phyloP scores from a whole-genome alignment of 192 early-diverging fungal species.

The Umbelopsis vinacea region DNA sequence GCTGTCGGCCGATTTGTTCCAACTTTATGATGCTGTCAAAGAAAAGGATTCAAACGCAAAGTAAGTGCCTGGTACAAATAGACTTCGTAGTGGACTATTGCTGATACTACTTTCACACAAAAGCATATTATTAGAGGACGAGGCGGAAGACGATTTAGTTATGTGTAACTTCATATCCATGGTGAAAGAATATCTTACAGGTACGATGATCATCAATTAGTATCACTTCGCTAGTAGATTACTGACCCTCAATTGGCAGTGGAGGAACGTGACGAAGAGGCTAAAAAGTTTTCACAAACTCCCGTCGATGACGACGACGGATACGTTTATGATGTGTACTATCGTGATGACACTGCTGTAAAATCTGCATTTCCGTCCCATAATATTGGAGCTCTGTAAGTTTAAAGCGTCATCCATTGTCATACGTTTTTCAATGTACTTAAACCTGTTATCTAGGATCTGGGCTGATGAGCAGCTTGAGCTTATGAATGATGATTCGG shows the following conservation, averaged over 20 bases:
- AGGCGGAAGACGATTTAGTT: constrained; percentile 49
- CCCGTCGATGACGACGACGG: constrained; percentile 52
- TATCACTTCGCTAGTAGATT: not conserved
- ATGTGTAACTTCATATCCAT: constrained; percentile 73
- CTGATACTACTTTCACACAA: not conserved
- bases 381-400: constrained; percentile 55
- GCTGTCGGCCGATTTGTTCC: constrained; percentile 48
- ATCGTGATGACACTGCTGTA: constrained; percentile 49
- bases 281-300: constrained; percentile 3
- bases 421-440: not conserved
- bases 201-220: constrained; percentile 34
- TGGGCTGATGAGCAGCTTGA: constrained; percentile 55
- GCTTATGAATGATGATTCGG: constrained; percentile 41
- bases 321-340: constrained; percentile 82
- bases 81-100: not conserved
- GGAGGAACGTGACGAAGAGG: constrained; percentile 19
- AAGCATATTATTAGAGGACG: constrained; percentile 23
- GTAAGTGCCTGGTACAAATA: constrained; percentile 15
- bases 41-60: constrained; percentile 51
- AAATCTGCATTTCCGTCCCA: constrained; percentile 28
- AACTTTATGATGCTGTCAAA: constrained; percentile 71
- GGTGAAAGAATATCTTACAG: constrained; percentile 66
- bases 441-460: constrained; percentile 26
- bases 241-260: not conserved
- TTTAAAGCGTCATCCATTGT: not conserved